Percentiles rank a stretch among this genome's conserved stretches.
These are phyloP conservation scores for Sporothrix protearum DNA, from an alignment of 2,329 filamentous ascomycete species.

Conservation along the genomic window DNA sequence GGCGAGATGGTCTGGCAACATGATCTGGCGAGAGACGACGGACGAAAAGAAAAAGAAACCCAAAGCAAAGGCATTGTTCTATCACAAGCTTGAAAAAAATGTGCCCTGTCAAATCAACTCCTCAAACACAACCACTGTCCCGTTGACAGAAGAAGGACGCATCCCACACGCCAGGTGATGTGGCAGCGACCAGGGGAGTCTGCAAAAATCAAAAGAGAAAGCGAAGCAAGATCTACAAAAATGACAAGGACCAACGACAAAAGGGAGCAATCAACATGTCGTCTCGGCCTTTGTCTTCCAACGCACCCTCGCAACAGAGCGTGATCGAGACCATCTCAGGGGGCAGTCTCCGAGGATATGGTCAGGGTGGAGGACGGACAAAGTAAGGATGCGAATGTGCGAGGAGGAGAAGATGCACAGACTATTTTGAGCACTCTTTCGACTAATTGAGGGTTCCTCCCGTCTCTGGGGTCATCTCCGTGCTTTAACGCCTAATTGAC, in stretches of 20 bases:
- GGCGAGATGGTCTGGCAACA: neutral
- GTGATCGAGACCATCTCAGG: neutral
- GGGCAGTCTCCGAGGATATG: neutral
- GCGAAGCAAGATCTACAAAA: neutral
- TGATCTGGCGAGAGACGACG: neutral
- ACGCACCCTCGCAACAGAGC: neutral
- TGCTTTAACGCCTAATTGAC: neutral
- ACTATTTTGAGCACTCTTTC: too few relatives aligned
- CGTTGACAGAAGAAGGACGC: neutral
- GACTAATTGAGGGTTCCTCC: neutral
- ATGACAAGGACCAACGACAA: neutral
- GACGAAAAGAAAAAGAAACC: neutral
- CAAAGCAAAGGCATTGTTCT: neutral
- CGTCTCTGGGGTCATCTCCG: neutral
- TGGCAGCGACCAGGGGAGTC: neutral
- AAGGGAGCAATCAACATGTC: neutral
- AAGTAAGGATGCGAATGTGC: neutral
- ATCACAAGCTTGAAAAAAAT: neutral
- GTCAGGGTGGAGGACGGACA: neutral
- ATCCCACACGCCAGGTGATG: neutral
- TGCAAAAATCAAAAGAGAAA: neutral
- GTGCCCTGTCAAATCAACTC: neutral
- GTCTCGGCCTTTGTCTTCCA: neutral
- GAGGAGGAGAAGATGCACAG: neutral
- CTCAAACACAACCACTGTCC: neutral